Evolutionary conservation across 768 basidiomycete genomes (phyloP), one percentile per base, ranked within the genome.

Genomic region (Naematelia aurantialba): DNA sequence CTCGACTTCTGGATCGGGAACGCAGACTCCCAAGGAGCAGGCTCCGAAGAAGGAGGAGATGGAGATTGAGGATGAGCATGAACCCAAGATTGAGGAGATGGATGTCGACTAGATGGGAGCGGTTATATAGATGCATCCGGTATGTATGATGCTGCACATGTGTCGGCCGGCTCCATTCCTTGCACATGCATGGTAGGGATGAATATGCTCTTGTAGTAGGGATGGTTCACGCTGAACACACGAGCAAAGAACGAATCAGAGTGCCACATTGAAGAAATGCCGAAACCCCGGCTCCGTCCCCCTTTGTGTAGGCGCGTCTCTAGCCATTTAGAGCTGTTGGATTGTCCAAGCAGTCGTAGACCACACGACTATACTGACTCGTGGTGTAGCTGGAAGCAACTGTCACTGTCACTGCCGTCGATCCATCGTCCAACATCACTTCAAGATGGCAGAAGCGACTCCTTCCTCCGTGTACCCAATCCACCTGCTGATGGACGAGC

Each of bases 401-500:
- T n/a, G n/a, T n/a, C 34, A 39, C 34, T 39, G 27, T 53, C 50
- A 39, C 52, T 51, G 46, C 34, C 34, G 17, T 39, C 34, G 8
- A 8, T 39, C 34, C 8, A 17, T 39, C 34, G 34, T 17, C 34
- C 55, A 55, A 25, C 45, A 68, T 66, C 64, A 59, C 63, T 17
- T 17, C 55, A 55, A 25, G 34, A 68, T 66, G 66, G 60, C 63
- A 30, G 65, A 59, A 57, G 17, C 61, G 34, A 39, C 8, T 39
- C 17, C 34, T 8, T 39, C 34, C 8, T 31, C 60, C 1, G 60
- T 92, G 80, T 88, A 89, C 49, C 91, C 91, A 78, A 92, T 94
- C 81, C 91, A 91, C 72, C 87, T 96, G 76, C 84, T 96, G 56
- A 92, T 96, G 88, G 94, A 98, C 81, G 94, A 98, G 80, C 82